Evolutionary conservation across 1,284 basidiomycete species (phyloP), one percentile per base, ranked within the genome.

Genomic region (Neolentinus lepideus): DNA sequence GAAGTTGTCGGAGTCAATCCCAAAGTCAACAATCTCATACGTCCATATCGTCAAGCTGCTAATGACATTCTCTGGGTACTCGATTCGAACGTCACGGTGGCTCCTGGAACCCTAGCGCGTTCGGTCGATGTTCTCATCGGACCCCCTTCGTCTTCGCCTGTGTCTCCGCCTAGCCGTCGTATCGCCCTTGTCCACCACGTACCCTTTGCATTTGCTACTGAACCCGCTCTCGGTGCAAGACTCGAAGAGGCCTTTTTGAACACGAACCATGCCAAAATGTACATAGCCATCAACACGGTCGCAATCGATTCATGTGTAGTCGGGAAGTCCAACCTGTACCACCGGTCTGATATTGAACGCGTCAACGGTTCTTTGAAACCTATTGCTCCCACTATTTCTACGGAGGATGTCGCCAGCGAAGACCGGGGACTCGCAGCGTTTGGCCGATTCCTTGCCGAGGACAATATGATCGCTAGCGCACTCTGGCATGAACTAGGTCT

Each of bases 201-300:
- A 6, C 97, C 97, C 0, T 90, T 94, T 62, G 97, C 92, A 0
- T 83, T 89, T 54, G 81, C 89, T 70, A 78, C 81, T 67, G 78
- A 84, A 67, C 71, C 74, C 36, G 72, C 71, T 62, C 73, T 92
- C 57, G 97, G 95, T 0, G 88, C 94, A 14, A 78, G 84, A 57
- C 79, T 99, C 35, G 97, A 99, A 71, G 89, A 93, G 58, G 93
- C 92, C 1, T 99, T 98, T 68, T 75, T 99, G 52, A 97, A 96
- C 67, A 96, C 94, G 3, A 98, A 94, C 54, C 97, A 99, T 66
- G 96, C 96, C 14, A 98, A 97, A 71, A 99, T 99, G 96, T 99
- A 99, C 66, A 79, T 98, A 54, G 94, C 94, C 9, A 93, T 99
- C 69, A 97, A 97, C 70, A 77, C 85, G 0, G 74, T 90, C 51